Evolutionary conservation across 768 basidiomycete species (phyloP), one percentile per base, ranked within the genome.

Genomic region (Lentinus tigrinus): DNA sequence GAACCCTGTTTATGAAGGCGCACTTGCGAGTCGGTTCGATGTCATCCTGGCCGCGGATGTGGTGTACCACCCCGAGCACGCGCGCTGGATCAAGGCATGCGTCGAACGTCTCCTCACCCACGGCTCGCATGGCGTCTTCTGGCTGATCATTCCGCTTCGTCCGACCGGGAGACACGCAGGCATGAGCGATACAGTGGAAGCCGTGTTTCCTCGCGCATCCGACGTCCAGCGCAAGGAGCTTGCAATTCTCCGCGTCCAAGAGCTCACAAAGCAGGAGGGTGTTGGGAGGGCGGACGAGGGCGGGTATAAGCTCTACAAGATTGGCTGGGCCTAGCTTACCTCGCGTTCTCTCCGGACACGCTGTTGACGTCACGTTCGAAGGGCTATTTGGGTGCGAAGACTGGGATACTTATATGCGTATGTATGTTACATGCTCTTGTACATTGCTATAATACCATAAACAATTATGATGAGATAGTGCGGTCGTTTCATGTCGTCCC

Each of bases 11-110:
- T 61, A 67, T 47, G 67, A 69, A 1, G 61, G 71, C 0, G 77
- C 78, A 0, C 58, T 74, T 31, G 69, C 71, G 42, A 54, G 62
- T 31, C 73, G 79, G 3, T 91, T 89, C 72, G 85, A 92, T 54
- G 66, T 91, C 23, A 79, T 94, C 31, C 74, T 94, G 38, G 92
- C 85, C 0, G 90, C 92, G 31, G 91, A 94, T 63, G 85, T 92
- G 52, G 77, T 93, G 9, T 93, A 93, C 70, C 81, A 91, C 59
- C 81, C 84, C 0, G 71, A 78, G 17, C 91, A 92, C 67, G 86
- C 88, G 3, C 57, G 69, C 10, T 90, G 85, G 87, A 88, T 93
- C 65, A 80, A 81, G 51, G 67, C 64, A 3, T 89, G 88, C 52
- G 84, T 87, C 21, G 78, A 78, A 65, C 71, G 66, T 36, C 73